A percentile compares a stretch with the other conserved stretches of the same genome.
These are phyloP conservation scores for Schizothecium vesticola DNA, from an alignment of 495 filamentous ascomycete species.

Conservation along the genomic window DNA sequence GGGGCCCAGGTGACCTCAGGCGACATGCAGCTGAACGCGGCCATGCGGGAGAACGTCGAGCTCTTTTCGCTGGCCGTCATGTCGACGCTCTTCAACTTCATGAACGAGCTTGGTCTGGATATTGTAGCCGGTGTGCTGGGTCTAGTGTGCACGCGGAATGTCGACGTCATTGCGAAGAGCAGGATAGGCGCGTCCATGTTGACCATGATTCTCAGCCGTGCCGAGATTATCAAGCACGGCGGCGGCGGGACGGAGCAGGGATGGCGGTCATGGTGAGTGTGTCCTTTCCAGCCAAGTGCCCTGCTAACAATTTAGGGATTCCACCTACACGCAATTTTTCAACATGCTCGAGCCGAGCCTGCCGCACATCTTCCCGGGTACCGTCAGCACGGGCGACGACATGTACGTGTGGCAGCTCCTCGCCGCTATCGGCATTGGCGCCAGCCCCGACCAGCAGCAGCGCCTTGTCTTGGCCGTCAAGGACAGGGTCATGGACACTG, in stretches of 20 bases:
- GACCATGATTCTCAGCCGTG: constrained; percentile 90
- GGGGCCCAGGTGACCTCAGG: constrained; percentile 62
- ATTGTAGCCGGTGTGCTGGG: constrained; percentile 86
- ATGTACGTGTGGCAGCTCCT: constrained; percentile 98
- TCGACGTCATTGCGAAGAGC: constrained; percentile 71
- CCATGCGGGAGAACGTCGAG: constrained; percentile 83
- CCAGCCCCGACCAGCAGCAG: constrained; percentile 89
- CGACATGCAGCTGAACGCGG: constrained; percentile 61
- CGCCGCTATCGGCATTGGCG: constrained; percentile 86
- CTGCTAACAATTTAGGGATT: constrained; percentile 38
- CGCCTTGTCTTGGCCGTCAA: constrained; percentile 91
- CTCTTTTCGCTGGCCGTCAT: constrained; percentile 83
- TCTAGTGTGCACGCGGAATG: constrained; percentile 74
- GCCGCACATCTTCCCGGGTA: constrained; percentile 77
- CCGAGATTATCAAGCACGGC: constrained; percentile 83
- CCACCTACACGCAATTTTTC: constrained; percentile 78
- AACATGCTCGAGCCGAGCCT: constrained; percentile 78
- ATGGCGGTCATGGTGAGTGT: constrained; percentile 72
- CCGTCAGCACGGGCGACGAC: constrained; percentile 76
- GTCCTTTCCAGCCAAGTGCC: neutral
- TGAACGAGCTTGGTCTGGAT: constrained; percentile 84
- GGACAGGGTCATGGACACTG: constrained; percentile 97
- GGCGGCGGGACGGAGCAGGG: constrained; percentile 62
- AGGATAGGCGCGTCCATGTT: constrained; percentile 82
- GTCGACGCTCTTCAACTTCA: constrained; percentile 78